Evolutionary conservation across 2,329 filamentous ascomycete genomes (phyloP).

Genomic region (Colletotrichum musicola): DNA sequence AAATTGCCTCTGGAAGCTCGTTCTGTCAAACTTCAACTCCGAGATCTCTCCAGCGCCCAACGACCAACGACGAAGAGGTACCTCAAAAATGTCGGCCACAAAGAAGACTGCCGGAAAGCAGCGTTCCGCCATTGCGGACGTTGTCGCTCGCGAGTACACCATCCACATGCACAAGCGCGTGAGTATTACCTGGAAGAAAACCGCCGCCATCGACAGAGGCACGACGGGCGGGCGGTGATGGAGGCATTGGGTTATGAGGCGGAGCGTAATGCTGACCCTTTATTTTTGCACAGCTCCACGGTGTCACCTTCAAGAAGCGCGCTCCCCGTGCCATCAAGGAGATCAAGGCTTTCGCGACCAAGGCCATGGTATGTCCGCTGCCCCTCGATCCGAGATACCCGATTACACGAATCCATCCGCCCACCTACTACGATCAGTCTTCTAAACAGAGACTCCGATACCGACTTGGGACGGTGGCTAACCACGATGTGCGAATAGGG

Average conservation of each 20-base stretch:
- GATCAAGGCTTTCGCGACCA: slow-evolving; percentile 93
- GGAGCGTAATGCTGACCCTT: slow-evolving; percentile 49
- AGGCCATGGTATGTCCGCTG: slow-evolving; percentile 88
- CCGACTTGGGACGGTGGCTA: slow-evolving; percentile 32
- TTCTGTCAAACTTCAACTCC: slow-evolving; percentile 31
- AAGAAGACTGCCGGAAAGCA: slow-evolving; percentile 77
- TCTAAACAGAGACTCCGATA: neutral
- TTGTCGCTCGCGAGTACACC: slow-evolving; percentile 99
- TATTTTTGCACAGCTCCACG: slow-evolving; percentile 79
- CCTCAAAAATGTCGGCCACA: slow-evolving; percentile 70
- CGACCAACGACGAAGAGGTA: slow-evolving; percentile 45
- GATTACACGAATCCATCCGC: neutral
- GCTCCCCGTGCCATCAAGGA: slow-evolving; percentile 99
- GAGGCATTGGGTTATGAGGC: neutral
- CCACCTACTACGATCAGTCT: neutral
- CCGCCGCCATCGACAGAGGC: slow-evolving; percentile 41
- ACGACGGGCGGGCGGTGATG: slow-evolving; percentile 2
- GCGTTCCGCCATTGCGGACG: slow-evolving; percentile 97
- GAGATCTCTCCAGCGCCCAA: slow-evolving; percentile 31
- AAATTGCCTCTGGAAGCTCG: slow-evolving; percentile 2
- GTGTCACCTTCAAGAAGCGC: slow-evolving; percentile 99
- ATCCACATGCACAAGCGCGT: slow-evolving; percentile 98
- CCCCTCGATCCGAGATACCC: slow-evolving; percentile 12
- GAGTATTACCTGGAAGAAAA: slow-evolving; percentile 31
- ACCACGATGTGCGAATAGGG: slow-evolving; percentile 69